Percentiles rank a stretch among this genome's conserved stretches.
Evolutionary conservation across 139 green algal genomes (phyloP).

Genomic region (Closterium sp.): DNA sequence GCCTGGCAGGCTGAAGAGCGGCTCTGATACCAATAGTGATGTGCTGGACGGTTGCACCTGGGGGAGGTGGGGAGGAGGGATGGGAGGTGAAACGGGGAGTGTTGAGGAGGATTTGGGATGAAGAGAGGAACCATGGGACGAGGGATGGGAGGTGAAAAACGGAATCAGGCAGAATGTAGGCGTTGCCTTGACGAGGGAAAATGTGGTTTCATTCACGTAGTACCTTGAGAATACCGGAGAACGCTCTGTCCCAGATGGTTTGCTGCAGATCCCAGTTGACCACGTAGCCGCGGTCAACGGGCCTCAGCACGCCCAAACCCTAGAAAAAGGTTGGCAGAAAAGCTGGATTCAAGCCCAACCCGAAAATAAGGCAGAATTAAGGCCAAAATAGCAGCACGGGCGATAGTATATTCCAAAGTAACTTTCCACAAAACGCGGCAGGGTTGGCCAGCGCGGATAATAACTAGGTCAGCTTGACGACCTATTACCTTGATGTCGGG

Average conservation of each 20-base stretch:
- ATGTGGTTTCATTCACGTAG: not conserved
- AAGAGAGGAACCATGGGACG: too few relatives aligned
- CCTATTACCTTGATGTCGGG: slow-evolving; percentile 24
- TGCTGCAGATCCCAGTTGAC: slow-evolving; percentile 47
- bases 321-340: slow-evolving; percentile 11
- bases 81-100: not conserved
- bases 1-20: slow-evolving; percentile 15
- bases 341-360: too few relatives aligned
- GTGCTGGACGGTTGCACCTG: not conserved
- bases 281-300: slow-evolving; percentile 48
- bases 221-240: slow-evolving; percentile 16
- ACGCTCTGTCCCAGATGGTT: slow-evolving; percentile 19
- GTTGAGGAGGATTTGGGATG: not conserved
- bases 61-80: not conserved
- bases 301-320: slow-evolving; percentile 26
- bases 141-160: slow-evolving; percentile 36
- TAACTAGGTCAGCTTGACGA: not conserved
- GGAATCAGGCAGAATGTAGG: slow-evolving; percentile 37
- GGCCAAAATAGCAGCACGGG: not conserved
- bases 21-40: slow-evolving; percentile 39
- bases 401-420: too few relatives aligned
- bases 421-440: too few relatives aligned
- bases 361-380: too few relatives aligned
- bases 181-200: not conserved
- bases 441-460: too few relatives aligned